A percentile compares a stretch with the other conserved stretches of the same genome.
These are phyloP conservation scores for Prunus armeniaca DNA, from an alignment of 306 rosid species.

Conservation along the genomic window DNA sequence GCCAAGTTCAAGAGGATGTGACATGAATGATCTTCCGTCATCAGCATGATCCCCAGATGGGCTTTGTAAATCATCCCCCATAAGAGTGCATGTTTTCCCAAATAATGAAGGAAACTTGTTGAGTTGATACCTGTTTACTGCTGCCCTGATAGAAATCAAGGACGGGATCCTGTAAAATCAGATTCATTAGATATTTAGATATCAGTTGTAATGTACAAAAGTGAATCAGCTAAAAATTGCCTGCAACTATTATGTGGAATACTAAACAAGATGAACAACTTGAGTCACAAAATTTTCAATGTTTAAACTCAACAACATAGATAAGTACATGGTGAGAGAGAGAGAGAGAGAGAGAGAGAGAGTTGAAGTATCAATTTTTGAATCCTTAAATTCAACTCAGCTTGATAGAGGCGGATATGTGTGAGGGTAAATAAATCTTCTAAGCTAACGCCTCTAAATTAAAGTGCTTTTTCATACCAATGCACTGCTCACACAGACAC, in stretches of 20 bases:
- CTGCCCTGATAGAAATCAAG: slow-evolving; percentile 68
- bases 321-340: no score
- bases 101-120: slow-evolving; percentile 69
- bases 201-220: neutral
- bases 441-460: no score
- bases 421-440: no score
- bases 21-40: slow-evolving; percentile 61
- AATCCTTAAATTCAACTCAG: no score
- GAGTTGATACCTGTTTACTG: slow-evolving; percentile 73
- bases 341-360: no score
- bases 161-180: slow-evolving; percentile 73
- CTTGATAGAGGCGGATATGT: no score
- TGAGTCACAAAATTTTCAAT: neutral
- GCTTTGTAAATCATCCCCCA: slow-evolving; percentile 65
- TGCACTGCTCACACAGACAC: no score
- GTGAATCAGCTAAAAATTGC: neutral
- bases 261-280: neutral
- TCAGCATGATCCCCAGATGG: slow-evolving; percentile 52
- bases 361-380: no score
- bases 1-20: slow-evolving; percentile 85
- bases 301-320: neutral
- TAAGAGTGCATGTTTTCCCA: slow-evolving; percentile 85
- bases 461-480: no score
- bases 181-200: neutral
- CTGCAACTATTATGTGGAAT: neutral